A percentile compares a stretch with the other conserved stretches of the same genome.
These are phyloP conservation scores for Panaeolus cyanescens DNA, from an alignment of 768 basidiomycete species.

Conservation along the genomic window DNA sequence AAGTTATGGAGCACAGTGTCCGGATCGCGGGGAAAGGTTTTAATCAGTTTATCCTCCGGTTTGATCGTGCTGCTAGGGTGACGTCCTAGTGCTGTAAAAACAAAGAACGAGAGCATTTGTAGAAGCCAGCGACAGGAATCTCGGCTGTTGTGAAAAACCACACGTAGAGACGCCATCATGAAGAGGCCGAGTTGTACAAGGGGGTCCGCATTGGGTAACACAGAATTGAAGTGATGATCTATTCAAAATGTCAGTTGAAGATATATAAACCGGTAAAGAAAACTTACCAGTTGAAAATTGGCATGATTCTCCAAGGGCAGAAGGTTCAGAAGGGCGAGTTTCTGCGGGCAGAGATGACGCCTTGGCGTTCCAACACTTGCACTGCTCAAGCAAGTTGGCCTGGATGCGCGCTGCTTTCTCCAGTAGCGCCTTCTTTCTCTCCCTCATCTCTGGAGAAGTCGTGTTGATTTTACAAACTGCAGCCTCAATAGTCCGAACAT, in stretches of 20 bases:
- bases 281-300: neutral
- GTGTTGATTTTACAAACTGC: neutral
- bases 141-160: neutral
- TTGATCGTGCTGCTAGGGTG: no score
- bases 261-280: neutral
- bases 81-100: no score
- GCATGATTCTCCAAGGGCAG: no score
- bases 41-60: no score
- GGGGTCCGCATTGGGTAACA: neutral
- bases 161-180: neutral
- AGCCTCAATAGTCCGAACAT: neutral
- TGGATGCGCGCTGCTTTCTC: neutral
- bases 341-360: neutral
- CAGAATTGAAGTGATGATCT: neutral
- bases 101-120: no score
- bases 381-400: neutral
- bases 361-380: neutral
- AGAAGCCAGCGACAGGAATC: neutral
- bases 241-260: neutral
- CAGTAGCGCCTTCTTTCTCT: neutral
- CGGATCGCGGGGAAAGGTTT: no score
- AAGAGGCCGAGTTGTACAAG: neutral
- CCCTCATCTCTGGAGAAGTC: neutral
- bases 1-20: slow-evolving; percentile 11
- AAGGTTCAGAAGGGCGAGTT: neutral